A percentile compares a stretch with the other conserved stretches of the same genome.
Evolutionary conservation across 1,284 basidiomycete species (phyloP).

Genomic region (Cryptococcus sp.): DNA sequence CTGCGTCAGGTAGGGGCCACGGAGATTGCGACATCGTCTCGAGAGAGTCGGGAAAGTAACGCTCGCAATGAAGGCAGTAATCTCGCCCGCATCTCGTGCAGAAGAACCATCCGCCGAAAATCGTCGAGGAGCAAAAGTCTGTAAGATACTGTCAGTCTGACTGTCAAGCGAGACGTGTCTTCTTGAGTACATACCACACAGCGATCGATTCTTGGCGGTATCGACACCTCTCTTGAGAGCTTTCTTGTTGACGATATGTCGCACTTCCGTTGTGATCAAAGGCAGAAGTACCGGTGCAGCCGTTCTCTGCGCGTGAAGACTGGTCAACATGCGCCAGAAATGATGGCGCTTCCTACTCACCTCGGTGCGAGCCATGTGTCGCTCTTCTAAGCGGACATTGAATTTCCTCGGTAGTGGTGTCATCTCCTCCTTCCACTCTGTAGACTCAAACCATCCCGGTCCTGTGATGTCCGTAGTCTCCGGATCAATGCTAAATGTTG

Average conservation of each 20-base stretch:
- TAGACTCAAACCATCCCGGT: conserved; percentile 41
- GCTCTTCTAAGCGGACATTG: conserved; percentile 36
- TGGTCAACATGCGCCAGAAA: not conserved
- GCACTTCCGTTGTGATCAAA: conserved; percentile 66
- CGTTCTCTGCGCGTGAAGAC: conserved; percentile 48
- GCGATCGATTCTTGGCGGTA: conserved; percentile 69
- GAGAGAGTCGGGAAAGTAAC: conserved; percentile 67
- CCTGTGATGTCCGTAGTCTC: conserved; percentile 39
- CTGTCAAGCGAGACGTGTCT: not conserved
- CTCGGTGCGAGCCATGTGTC: conserved; percentile 39
- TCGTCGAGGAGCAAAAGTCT: conserved; percentile 91
- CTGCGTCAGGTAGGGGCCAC: conserved; percentile 55
- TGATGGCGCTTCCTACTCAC: conserved; percentile 19
- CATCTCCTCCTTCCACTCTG: conserved; percentile 27
- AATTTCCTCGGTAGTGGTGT: conserved; percentile 43
- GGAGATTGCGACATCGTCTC: conserved; percentile 54
- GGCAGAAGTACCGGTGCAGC: conserved; percentile 71
- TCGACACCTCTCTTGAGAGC: conserved; percentile 73
- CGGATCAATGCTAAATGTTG: conserved; percentile 37
- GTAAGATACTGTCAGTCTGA: conserved; percentile 11
- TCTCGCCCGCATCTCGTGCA: conserved; percentile 87
- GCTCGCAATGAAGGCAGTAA: conserved; percentile 79
- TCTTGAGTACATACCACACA: conserved; percentile 75
- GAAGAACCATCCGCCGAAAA: conserved; percentile 87
- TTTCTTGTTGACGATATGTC: conserved; percentile 64